Evolutionary conservation across 768 basidiomycete species (phyloP), one percentile per base, ranked within the genome.

Genomic region (Mycena maculata): DNA sequence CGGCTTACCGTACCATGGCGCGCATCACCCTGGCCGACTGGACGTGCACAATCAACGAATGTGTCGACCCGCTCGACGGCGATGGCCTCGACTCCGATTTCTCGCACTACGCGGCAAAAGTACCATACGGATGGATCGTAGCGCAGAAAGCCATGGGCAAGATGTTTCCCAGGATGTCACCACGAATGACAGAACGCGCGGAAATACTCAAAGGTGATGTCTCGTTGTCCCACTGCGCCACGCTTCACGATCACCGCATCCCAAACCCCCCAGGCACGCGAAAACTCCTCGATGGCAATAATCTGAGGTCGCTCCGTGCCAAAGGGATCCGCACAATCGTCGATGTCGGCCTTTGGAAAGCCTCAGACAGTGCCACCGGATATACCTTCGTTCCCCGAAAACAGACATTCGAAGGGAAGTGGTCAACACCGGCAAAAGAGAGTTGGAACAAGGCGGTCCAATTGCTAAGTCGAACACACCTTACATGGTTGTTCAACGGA

Each of bases 1-100:
- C 65, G n/a, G 45, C 56, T 13, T 72, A 58, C 48, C 55, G 71
- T 2, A 18, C n/a, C 5, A 60, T 72, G 69, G 71, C 71, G 3
- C 25, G 36, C 8, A 64, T 72, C 39, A 65, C 72, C 0, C 30
- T 68, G 6, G 56, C 63, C 0, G 67, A 71, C 25, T 73, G 70
- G 72, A 65, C 60, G 3, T 71, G 70, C 48, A n/a, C 8, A 1
- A 39, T 70, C 3, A 67, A 64, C 45, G 7, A 47, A 8, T 70
- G 69, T 16, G 9, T 42, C 4, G 23, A 52, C 28, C 65, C 69
- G 0, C 36, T 70, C 1, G 69, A 70, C 27, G 59, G 63, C 3
- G 6, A 6, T 0, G 63, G 63, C 1, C 54, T 64, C 3, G 0
- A 0, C 1, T 41, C 20, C 15, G 15, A 10, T 4, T 64, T 41